Evolutionary conservation across 306 rosid genomes (phyloP).

Genomic region (Vigna hirtella): DNA sequence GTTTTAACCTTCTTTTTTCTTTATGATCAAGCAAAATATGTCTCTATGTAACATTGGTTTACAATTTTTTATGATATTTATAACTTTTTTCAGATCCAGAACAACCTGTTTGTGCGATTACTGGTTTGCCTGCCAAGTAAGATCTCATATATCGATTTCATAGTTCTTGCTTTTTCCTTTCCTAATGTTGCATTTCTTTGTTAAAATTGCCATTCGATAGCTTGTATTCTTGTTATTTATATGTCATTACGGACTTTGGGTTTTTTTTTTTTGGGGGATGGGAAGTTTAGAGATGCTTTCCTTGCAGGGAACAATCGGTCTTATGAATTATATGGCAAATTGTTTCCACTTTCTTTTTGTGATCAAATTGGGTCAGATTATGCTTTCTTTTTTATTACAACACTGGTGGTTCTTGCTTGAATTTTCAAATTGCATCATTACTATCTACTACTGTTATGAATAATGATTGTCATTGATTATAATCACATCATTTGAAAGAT

Average conservation of each 20-base stretch:
- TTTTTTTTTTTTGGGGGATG: background rate
- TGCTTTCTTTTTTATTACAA: slow-evolving; percentile 20
- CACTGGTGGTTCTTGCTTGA: background rate
- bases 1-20: slow-evolving; percentile 19
- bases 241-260: background rate
- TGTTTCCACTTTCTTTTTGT: background rate
- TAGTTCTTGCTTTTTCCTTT: slow-evolving; percentile 23
- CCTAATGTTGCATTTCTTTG: background rate
- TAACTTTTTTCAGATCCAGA: slow-evolving; percentile 74
- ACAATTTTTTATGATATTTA: slow-evolving; percentile 12
- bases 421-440: slow-evolving; percentile 29
- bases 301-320: background rate
- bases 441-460: background rate
- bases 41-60: slow-evolving; percentile 6
- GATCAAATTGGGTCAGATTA: slow-evolving; percentile 1
- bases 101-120: slow-evolving; percentile 77
- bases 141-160: slow-evolving; percentile 49
- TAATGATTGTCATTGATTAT: slow-evolving; percentile 5
- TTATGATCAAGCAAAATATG: slow-evolving; percentile 33
- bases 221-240: slow-evolving; percentile 29
- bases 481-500: slow-evolving; percentile 17
- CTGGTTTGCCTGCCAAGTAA: slow-evolving; percentile 98
- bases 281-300: background rate
- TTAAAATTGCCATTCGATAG: background rate
- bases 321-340: slow-evolving; percentile 12